Conservation (phyloP, 2,329 filamentous ascomycete species). For the Calonectria hawksworthii region DNA sequence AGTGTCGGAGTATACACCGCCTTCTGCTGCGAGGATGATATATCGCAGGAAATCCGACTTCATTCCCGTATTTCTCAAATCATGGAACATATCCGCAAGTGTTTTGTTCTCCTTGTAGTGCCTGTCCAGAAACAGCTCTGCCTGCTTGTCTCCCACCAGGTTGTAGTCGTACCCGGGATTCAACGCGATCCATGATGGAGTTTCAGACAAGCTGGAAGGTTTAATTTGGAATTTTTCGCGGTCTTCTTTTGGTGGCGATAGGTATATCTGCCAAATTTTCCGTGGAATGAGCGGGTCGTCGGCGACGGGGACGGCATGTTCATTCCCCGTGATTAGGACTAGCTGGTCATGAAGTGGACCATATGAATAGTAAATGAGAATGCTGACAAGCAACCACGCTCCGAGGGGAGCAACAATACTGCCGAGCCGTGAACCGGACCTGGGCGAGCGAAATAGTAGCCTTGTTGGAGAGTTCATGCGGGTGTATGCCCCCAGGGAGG, state of each 20-base stretch:
- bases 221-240: not conserved
- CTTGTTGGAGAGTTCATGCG: not conserved
- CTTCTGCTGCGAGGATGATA: constrained; percentile 46
- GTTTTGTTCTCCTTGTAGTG: constrained; percentile 26
- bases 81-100: constrained; percentile 39
- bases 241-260: not conserved
- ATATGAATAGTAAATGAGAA: not conserved
- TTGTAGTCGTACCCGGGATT: constrained; percentile 28
- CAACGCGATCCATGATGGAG: not conserved
- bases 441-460: not conserved
- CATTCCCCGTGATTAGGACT: not conserved
- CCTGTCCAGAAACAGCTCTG: constrained; percentile 42
- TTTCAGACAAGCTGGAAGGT: not conserved
- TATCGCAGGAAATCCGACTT: constrained; percentile 50
- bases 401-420: not conserved
- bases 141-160: constrained; percentile 43
- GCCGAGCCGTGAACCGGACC: not conserved
- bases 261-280: constrained; percentile 12
- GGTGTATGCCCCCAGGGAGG: not conserved
- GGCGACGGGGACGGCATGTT: not conserved
- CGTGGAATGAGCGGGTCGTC: not conserved
- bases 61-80: constrained; percentile 46
- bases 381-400: not conserved
- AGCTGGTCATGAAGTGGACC: not conserved
- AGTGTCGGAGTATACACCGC: constrained; percentile 69